Conservation (phyloP, 208 protist species). For the Leishmania major region DNA sequence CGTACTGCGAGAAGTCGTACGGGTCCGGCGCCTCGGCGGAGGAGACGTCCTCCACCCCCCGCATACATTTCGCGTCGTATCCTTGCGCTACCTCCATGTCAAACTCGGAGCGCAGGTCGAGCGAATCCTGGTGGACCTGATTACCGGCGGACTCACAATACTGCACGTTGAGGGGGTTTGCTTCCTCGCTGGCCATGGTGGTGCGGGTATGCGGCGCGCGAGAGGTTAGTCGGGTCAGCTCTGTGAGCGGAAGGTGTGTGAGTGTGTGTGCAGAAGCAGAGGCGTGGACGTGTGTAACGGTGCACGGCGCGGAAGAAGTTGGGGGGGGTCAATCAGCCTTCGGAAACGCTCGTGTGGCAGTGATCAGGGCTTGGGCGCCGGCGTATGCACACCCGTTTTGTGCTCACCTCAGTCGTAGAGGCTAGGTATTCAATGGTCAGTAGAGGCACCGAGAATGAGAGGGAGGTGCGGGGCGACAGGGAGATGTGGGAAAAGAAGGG, state of each 20-base stretch:
- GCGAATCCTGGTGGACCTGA: neutral
- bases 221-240: neutral
- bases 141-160: too few species aligned
- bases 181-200: neutral
- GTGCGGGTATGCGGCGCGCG: neutral
- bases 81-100: neutral
- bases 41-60: conserved; percentile 1
- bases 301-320: neutral
- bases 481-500: neutral
- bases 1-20: conserved; percentile 23
- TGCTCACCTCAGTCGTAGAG: neutral
- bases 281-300: neutral
- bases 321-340: neutral
- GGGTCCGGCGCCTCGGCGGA: conserved; percentile 2
- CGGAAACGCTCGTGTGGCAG: neutral
- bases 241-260: neutral
- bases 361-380: neutral
- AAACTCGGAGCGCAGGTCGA: neutral
- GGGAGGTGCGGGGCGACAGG: neutral
- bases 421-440: neutral
- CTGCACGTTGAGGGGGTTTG: neutral
- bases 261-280: neutral
- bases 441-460: neutral
- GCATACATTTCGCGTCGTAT: neutral
- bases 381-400: neutral